A percentile compares a stretch with the other conserved stretches of the same genome.
Conservation (phyloP, 1,284 basidiomycete genomes). For the Blastosporella zonata region DNA sequence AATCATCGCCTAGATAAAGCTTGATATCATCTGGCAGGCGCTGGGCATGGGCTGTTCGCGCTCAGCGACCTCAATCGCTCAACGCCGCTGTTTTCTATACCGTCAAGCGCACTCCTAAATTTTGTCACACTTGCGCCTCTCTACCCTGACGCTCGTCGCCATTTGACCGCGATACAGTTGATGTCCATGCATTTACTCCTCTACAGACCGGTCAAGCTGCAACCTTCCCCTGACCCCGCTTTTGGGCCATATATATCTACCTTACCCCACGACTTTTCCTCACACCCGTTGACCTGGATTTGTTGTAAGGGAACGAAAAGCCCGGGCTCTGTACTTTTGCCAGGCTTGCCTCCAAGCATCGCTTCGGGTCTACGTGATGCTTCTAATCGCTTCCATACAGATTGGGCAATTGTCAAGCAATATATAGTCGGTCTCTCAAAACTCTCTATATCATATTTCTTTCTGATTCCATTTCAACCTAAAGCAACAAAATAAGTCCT, state of each 20-base stretch:
- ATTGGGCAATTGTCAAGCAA: slow-evolving; percentile 49
- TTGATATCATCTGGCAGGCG: slow-evolving; percentile 38
- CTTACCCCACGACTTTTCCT: slow-evolving; percentile 65
- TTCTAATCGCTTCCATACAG: slow-evolving; percentile 51
- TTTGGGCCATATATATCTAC: slow-evolving; percentile 78
- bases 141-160: slow-evolving; percentile 41
- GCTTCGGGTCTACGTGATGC: slow-evolving; percentile 45
- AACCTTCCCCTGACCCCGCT: slow-evolving; percentile 46
- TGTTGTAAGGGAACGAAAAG: slow-evolving; percentile 30
- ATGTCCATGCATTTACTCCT: slow-evolving; percentile 64
- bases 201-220: slow-evolving; percentile 37
- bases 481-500: slow-evolving; percentile 26
- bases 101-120: slow-evolving; percentile 69
- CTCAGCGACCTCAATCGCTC: slow-evolving; percentile 43
- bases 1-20: background rate
- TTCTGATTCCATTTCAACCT: slow-evolving; percentile 10
- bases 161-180: slow-evolving; percentile 57
- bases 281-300: slow-evolving; percentile 78
- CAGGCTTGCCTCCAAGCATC: slow-evolving; percentile 50
- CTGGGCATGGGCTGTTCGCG: slow-evolving; percentile 72
- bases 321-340: slow-evolving; percentile 33
- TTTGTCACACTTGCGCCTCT: slow-evolving; percentile 54
- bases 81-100: slow-evolving; percentile 62
- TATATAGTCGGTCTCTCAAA: slow-evolving; percentile 45
- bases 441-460: background rate